A percentile compares a stretch with the other conserved stretches of the same genome.
phyloP scores from a whole-genome alignment of 805 yeast genomes.

The Yamadazyma phyllophila region DNA sequence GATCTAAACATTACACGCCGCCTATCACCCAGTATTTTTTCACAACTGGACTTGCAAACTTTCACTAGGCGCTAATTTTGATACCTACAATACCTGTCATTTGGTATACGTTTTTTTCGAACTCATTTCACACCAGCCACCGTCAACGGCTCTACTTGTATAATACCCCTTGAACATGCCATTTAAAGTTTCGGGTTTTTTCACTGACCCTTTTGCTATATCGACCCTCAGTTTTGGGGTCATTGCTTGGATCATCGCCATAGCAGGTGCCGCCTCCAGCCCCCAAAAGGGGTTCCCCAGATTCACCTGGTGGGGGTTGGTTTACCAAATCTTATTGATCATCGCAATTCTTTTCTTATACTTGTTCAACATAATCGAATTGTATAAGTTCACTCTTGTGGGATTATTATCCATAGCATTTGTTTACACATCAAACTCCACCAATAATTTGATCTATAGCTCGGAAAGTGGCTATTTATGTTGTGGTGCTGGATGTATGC shows the following conservation, averaged over 20 bases:
- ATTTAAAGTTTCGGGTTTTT: constrained; percentile 46
- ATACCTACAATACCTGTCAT: not conserved
- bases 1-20: no score
- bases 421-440: constrained; percentile 79
- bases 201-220: constrained; percentile 86
- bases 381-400: constrained; percentile 60
- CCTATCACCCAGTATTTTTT: no score
- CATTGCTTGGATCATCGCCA: constrained; percentile 83
- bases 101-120: not conserved
- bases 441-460: constrained; percentile 72
- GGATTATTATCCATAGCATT: constrained; percentile 68
- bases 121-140: not conserved
- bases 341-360: constrained; percentile 50
- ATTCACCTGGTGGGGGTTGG: constrained; percentile 96
- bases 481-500: constrained; percentile 88
- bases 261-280: constrained; percentile 73
- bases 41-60: no score
- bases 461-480: constrained; percentile 67
- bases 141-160: no score
- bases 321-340: constrained; percentile 67
- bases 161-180: constrained; percentile 24
- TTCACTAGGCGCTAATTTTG: no score
- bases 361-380: constrained; percentile 61
- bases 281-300: constrained; percentile 54
- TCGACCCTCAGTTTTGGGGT: constrained; percentile 71